Base-by-base conservation (phyloP, 2,329 filamentous ascomycete genomes). In the Botrytis aclada region DNA sequence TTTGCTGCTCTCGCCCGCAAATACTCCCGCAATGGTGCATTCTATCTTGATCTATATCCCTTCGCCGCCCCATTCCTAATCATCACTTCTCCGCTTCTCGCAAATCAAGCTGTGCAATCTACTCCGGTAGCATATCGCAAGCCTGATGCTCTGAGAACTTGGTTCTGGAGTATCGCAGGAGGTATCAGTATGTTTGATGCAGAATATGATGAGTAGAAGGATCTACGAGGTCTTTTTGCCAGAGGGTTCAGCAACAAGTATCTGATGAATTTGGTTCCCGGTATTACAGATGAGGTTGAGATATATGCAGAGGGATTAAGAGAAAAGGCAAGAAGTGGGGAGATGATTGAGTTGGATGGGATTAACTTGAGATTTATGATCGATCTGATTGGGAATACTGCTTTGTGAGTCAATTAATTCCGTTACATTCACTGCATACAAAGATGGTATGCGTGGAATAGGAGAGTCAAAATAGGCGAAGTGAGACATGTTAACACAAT, bases 41-140 rank as follows among this genome's bases (percentile, higher is more conserved):
- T 73, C 45, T 78, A 78, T 62, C 51, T 79, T 39, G 78, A 79
- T 58, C 34, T 76, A 4, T 79, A 77, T 74, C 78, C 78, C 9
- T 75, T 78, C 45, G 41, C 54, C 22, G 63, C 43, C 29, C 76
- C 77, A 14, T 73, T 75, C 22, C 47, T 77, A 5, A 51, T 78
- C 47, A 70, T 79, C 14, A 69, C 72, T 29, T 74, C 74, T 22
- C 74, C 77, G 1, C 71, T 73, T 1, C 56, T 77, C 43, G 73
- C 76, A 16, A 75, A 72, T 39, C 75, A 78, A 72, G 74, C 72
- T 25, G 74, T 66, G 4, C 76, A 77, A 41, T 60, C 74, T 29
- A 66, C 72, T 39, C 74, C 76, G 4, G 5, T 70, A 25, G 10
- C 67, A 37, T 70, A 32, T 70, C 67, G 60, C 12, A 77, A 76